Base-by-base conservation (phyloP, 164 flowering plant genomes). In the Cinnamomum chago region DNA sequence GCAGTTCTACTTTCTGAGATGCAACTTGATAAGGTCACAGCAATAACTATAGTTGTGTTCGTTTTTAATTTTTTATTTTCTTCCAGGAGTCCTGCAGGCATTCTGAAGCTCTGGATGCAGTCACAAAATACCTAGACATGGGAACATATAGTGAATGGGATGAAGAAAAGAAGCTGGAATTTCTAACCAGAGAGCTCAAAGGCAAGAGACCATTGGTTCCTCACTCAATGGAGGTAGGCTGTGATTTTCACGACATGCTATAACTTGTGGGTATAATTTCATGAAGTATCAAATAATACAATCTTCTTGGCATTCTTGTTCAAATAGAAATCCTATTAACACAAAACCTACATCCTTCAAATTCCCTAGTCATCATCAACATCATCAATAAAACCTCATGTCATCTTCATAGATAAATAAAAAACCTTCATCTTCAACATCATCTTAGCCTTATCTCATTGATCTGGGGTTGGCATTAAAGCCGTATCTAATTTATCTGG, bases 61-160 rank as follows among this genome's bases (percentile, higher is more conserved):
- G 7, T 67, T 28, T 94, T 17, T 4, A 30, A 30, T 30, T 79
- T 70, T 65, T 30, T 40, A 40, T 40, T 40, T 40, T 40, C 10
- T 9, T 9, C 50, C 89, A 95, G 97, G 98, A 95, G 86, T 91
- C 98, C 82, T 86, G 83, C 72, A 88, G 97, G 71, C 98, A 95
- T 85, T 82, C 97, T 76, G 97, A 95, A 73, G 76, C 97, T 58
- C 83, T 93, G 27, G 97, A 95, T 90, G 97, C 95, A 75, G 84
- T 95, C 75, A 95, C 99, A 24, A 83, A 71, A 27, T 95, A 90
- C 80, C 82, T 92, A 84, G 94, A 89, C 78, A 89, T 94, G 89
- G 97, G 98, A 68, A 84, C 82, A 22, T 92, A 87, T 68, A 92
- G 92, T 76, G 97, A 92, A 79, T 94, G 98, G 97, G 90, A 92